Percentiles rank a stretch among this genome's conserved stretches.
phyloP scores from a whole-genome alignment of 257 asterid species.

The Nemophila menziesii region DNA sequence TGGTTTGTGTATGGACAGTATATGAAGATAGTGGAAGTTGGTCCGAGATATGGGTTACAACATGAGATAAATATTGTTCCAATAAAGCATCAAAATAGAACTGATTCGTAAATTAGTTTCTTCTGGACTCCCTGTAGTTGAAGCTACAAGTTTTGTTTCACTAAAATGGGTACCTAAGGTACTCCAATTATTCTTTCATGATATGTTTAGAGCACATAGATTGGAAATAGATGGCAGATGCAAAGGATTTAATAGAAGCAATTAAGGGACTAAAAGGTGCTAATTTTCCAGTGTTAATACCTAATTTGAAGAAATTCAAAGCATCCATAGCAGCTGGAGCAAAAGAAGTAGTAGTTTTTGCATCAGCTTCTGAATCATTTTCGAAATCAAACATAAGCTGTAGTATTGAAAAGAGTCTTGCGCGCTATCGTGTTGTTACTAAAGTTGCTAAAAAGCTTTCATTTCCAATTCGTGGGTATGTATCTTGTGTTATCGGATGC shows the following conservation, averaged over 20 bases:
- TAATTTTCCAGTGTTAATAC: slow-evolving; percentile 73
- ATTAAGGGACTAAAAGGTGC: slow-evolving; percentile 62
- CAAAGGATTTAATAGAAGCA: slow-evolving; percentile 75
- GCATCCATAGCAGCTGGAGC: slow-evolving; percentile 94
- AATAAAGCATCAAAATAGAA: slow-evolving; percentile 55
- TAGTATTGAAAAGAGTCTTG: slow-evolving; percentile 77
- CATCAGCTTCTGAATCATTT: slow-evolving; percentile 95
- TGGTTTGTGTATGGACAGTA: slow-evolving; percentile 20
- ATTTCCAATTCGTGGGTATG: slow-evolving; percentile 83
- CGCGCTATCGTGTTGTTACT: slow-evolving; percentile 63
- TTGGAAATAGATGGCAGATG: slow-evolving; percentile 67
- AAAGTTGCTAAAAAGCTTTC: slow-evolving; percentile 67
- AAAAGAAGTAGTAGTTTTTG: slow-evolving; percentile 83
- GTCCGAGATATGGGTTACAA: slow-evolving; percentile 93
- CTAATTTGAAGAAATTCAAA: slow-evolving; percentile 84
- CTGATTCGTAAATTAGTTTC: slow-evolving; percentile 63
- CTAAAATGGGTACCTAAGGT: slow-evolving; percentile 99
- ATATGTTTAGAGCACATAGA: too few relatives aligned
- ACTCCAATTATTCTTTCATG: too few relatives aligned
- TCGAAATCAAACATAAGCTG: slow-evolving; percentile 84
- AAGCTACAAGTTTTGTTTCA: slow-evolving; percentile 92
- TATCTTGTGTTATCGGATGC: slow-evolving; percentile 92
- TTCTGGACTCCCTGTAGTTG: slow-evolving; percentile 75
- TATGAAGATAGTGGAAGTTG: slow-evolving; percentile 91
- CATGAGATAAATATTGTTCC: slow-evolving; percentile 78